Conservation (phyloP, 768 basidiomycete species). For the Russula earlei region DNA sequence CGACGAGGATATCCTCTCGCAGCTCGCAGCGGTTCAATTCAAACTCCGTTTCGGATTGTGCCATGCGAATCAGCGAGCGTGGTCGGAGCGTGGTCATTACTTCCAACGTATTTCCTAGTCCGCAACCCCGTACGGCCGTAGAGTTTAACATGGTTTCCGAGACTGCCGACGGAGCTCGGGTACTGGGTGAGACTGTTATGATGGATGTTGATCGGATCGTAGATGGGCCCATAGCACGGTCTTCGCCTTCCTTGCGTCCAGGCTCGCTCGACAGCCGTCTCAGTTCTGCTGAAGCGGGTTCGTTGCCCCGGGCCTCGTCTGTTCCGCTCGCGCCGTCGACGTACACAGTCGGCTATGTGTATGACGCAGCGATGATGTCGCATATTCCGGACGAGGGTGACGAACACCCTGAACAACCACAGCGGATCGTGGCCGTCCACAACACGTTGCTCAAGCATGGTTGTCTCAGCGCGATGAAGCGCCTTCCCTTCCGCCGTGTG, state of each 20-base stretch:
- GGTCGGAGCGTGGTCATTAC: too few relatives aligned
- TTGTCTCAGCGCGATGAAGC: conserved; percentile 63
- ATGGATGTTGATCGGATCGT: conserved; percentile 6
- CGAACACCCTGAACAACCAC: conserved; percentile 71
- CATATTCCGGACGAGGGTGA: conserved; percentile 59
- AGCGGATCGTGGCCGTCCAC: conserved; percentile 72
- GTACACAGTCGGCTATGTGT: conserved; percentile 70
- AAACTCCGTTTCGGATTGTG: too few relatives aligned
- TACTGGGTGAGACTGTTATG: neutral
- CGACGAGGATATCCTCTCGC: too few relatives aligned
- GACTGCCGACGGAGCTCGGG: conserved; percentile 4
- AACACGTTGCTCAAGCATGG: conserved; percentile 49
- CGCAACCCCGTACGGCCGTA: too few relatives aligned
- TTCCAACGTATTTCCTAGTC: too few relatives aligned
- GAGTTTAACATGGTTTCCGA: conserved; percentile 8
- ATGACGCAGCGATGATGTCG: conserved; percentile 76
- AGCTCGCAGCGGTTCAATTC: too few relatives aligned
- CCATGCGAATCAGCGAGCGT: too few relatives aligned
- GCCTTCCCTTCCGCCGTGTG: conserved; percentile 66
- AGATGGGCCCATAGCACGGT: neutral
- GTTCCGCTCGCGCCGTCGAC: conserved; percentile 18
- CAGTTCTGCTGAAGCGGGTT: neutral
- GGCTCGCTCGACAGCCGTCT: conserved; percentile 3
- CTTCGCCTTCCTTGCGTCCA: neutral
- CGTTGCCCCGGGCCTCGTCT: conserved; percentile 24